Evolutionary conservation across 805 yeast genomes (phyloP).

Genomic region (Zygosaccharomyces bisporus): DNA sequence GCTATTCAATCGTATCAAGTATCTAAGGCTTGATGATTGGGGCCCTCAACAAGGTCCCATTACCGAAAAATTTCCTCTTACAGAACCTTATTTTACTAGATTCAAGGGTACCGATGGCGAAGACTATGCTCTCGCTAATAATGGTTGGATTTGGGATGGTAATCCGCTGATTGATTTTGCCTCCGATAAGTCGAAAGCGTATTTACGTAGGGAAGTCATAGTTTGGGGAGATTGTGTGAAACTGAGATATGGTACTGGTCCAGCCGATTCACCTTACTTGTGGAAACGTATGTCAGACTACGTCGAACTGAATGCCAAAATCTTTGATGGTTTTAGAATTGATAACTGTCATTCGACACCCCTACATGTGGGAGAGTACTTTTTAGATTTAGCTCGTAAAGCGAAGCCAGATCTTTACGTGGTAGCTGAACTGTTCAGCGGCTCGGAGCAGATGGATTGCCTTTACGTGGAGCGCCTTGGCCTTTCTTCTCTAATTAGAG

Average conservation of each 20-base stretch:
- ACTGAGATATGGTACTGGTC: constrained; percentile 73
- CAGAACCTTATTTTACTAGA: constrained; percentile 86
- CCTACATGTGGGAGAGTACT: constrained; percentile 83
- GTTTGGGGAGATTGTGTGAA: constrained; percentile 98
- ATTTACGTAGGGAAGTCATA: constrained; percentile 85
- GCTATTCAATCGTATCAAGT: constrained; percentile 70
- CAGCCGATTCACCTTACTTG: constrained; percentile 79
- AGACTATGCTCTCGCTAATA: constrained; percentile 76
- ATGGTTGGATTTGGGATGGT: constrained; percentile 99
- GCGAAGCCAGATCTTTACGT: constrained; percentile 84
- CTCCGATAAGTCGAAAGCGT: constrained; percentile 69
- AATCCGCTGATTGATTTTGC: constrained; percentile 94
- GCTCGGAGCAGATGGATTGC: constrained; percentile 87
- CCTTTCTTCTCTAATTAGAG: constrained; percentile 83
- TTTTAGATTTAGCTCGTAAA: constrained; percentile 81
- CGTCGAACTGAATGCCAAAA: constrained; percentile 62
- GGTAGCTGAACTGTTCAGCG: constrained; percentile 91
- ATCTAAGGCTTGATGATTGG: constrained; percentile 66
- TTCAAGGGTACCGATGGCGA: constrained; percentile 51
- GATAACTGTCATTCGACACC: constrained; percentile 98
- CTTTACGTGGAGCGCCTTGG: constrained; percentile 88
- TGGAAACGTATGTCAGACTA: constrained; percentile 88
- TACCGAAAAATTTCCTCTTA: constrained; percentile 54
- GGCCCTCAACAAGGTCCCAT: constrained; percentile 81
- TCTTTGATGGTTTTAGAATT: constrained; percentile 84